Base-by-base conservation (phyloP, 768 basidiomycete genomes). In the Tephrocybe sp. region DNA sequence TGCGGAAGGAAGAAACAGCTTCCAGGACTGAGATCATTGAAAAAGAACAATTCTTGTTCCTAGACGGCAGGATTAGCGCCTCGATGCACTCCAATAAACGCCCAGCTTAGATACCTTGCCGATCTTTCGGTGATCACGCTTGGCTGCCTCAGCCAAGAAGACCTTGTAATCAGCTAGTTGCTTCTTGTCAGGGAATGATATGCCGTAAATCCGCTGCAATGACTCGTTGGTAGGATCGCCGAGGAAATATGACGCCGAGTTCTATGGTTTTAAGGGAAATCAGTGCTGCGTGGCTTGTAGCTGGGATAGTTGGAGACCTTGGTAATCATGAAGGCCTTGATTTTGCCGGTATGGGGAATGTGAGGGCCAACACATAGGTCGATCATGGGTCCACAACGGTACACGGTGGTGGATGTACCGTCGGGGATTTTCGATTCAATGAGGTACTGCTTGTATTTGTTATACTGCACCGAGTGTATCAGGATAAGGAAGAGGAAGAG, bases 41-140 rank as follows among this genome's bases (percentile, higher is more conserved):
- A 98, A 78, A 97, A 95, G 79, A 94, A 99, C 8, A 99, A 73
- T 59, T 99, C 97, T 76, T 99, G 97, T 58, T 97, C 94, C 81
- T 83, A 58, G 19, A 48, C 45, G 3, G n/a, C 3, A 42, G n/a
- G 4, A 9, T 49, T 4, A 50, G 52, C 24, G 50, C 44, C 53
- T 46, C 53, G 41, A n/a, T 3, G 21, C n/a, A n/a, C n/a, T 18
- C 29, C 15, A 7, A 39, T 16, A 30, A 23, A 18, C 18, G 30
- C 33, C 34, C 9, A 30, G n/a, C 27, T 29, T 5, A 16, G 38
- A 29, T 48, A 83, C 82, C 74, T 86, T 93, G 47, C 91, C 97
- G 50, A 99, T 98, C 73, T 91, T 92, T 38, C 97, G 75, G 63
- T 98, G 97, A 66, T 99, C 95, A 4, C 95, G 87, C 67, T 90